phyloP scores from a whole-genome alignment of 192 early-diverging fungal genomes.

The Gigaspora rosea region DNA sequence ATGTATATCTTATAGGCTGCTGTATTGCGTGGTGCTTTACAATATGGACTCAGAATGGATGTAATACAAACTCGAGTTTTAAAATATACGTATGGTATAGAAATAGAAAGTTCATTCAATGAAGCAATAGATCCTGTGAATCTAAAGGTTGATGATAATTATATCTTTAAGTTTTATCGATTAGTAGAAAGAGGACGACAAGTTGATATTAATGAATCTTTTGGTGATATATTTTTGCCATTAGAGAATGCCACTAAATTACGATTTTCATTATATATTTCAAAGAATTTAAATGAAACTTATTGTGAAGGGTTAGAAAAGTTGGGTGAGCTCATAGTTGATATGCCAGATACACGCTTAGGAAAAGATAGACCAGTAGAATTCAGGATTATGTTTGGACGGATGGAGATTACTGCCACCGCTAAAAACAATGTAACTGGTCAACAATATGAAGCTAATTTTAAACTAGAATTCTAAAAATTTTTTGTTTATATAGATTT shows the following conservation, averaged over 20 bases:
- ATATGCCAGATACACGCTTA: neutral
- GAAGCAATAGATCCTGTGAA: neutral
- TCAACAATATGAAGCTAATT: conserved; percentile 2
- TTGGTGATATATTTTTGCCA: neutral
- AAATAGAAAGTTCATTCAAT: neutral
- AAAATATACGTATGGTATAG: neutral
- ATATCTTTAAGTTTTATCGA: neutral
- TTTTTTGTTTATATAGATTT: too few species aligned
- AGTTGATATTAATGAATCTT: neutral
- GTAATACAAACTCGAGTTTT: neutral
- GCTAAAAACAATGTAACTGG: neutral
- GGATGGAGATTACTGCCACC: conserved; percentile 12
- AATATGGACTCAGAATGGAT: neutral
- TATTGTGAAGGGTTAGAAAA: conserved; percentile 2
- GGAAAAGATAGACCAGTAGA: neutral
- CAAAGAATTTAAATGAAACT: neutral
- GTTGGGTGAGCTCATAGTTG: neutral
- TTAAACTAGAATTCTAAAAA: neutral
- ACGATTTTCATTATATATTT: neutral
- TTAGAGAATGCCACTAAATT: neutral
- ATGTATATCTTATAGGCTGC: neutral
- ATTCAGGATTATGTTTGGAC: conserved; percentile 9
- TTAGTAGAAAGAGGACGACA: conserved; percentile 1
- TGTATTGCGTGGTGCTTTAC: neutral
- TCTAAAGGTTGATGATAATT: neutral